Conservation (phyloP, 768 basidiomycete genomes). For the Pulveroboletus ravenelii region DNA sequence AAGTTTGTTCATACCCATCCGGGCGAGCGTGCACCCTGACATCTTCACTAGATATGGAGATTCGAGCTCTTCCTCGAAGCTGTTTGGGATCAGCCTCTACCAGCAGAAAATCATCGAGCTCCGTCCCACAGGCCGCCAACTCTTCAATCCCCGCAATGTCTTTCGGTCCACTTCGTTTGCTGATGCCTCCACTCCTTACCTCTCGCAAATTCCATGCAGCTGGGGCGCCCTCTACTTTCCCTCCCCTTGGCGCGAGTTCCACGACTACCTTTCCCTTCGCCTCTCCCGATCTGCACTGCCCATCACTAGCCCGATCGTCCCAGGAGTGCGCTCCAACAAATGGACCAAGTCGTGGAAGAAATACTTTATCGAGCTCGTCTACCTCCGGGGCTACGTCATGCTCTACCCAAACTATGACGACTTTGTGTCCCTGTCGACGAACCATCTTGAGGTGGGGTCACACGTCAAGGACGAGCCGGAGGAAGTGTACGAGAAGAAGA, state of each 20-base stretch:
- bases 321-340: conserved; percentile 69
- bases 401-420: conserved; percentile 79
- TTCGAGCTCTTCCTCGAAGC: conserved; percentile 33
- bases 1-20: conserved; percentile 39
- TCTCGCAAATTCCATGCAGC: conserved; percentile 85
- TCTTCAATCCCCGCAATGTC: conserved; percentile 60
- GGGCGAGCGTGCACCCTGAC: background rate
- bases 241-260: conserved; percentile 84
- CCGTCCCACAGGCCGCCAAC: conserved; percentile 56
- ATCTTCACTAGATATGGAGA: conserved; percentile 50
- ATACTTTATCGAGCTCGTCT: conserved; percentile 83
- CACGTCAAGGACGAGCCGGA: conserved; percentile 62
- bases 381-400: conserved; percentile 81
- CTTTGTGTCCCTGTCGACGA: conserved; percentile 79
- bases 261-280: conserved; percentile 67
- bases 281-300: conserved; percentile 43
- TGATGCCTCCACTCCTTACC: conserved; percentile 59
- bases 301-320: conserved; percentile 51
- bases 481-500: conserved; percentile 48
- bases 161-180: conserved; percentile 44
- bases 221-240: conserved; percentile 94
- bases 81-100: conserved; percentile 83
- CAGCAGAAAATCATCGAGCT: conserved; percentile 82
- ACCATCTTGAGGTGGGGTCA: conserved; percentile 80
- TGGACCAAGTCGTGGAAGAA: conserved; percentile 87